Base-by-base conservation (phyloP, 805 yeast species). In the Candida insectalens region DNA sequence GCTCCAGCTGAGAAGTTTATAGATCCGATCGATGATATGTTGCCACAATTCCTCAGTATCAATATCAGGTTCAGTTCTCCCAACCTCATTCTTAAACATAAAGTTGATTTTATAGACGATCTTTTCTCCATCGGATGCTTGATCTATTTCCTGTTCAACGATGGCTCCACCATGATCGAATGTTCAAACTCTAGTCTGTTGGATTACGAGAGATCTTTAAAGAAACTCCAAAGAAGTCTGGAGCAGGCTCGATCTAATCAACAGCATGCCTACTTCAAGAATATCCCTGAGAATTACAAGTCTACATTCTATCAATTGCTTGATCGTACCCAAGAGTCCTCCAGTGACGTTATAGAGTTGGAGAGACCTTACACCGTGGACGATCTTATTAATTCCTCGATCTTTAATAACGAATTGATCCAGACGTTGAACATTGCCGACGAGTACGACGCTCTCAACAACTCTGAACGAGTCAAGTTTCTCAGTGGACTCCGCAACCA, bases 51-150 rank as follows among this genome's bases (percentile, higher is more conserved):
- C 51, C 64, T 84, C 41, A 80, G 77, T 42, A 55, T 83, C 14
- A 77, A 81, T 41, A 65, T 82, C 43, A 77, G 81, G 50, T 92
- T 69, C 52, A 60, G 83, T 1, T 92, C 95, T 1, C 98, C 98
- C 0, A 95, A 87, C 49, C 60, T 89, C 22, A 63, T 88, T 1
- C 46, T 79, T 5, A 85, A 83, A 39, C 70, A 70, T 35, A 65
- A 69, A 16, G 60, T 84, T 3, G 74, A 72, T 22, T 71, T 72
- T 22, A 74, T 74, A 14, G 77, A 82, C 47, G 99, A 92, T 51
- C 69, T 83, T 25, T 92, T 88, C 66, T 74, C 96, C 0, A 49
- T 92, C 8, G 97, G 94, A 1, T 68, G 83, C 44, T 51, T 92
- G 36, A 74, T 87, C 3, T 80, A 69, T 50, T 77, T 74, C 43